Base-by-base conservation (phyloP, 805 yeast species). In the Sungouiozyma ichnusensis region DNA sequence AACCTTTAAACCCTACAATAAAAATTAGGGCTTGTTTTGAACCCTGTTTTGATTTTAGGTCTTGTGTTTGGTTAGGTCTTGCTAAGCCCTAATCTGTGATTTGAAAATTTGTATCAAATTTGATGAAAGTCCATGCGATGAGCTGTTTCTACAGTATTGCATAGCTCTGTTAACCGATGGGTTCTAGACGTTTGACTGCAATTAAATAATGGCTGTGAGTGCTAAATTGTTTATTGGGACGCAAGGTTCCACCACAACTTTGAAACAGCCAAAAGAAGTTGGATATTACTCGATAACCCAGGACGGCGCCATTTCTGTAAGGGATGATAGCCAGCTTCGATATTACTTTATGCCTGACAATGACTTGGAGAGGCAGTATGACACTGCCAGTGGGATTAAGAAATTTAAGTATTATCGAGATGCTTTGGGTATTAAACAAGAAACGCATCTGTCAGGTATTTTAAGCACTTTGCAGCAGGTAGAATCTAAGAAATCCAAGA, bases 241-340 rank as follows among this genome's bases (percentile, higher is more conserved):
- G 9, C 65, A 83, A 44, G 73, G 85, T 0, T 68, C 73, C 24
- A 72, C 80, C 8, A 77, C 90, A 0, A 76, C 85, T 2, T 68
- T 88, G 41, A 79, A 81, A 53, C 94, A 86, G 59, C 97, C 98
- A 2, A 81, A 80, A 49, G 96, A 92, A 60, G 50, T 90, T 2
- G 68, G 74, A n/a, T 60, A 74, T 3, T 90, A 68, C 57, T 77
- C 90, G 1, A 66, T 86, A 43, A 76, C 73, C 20, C 62, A 53
- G n/a, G 73, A 77, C 4, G 79, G 77, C 17, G 74, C 70, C 17
- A 68, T 73, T 20, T 54, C 63, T 24, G 56, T 63, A 3, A 62
- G 74, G 8, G 79, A 77, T 49, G 75, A 75, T 41, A 60, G 76
- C 0, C 70, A 74, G 3, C 61, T 85, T 40, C 65, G 72, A n/a